phyloP scores from a whole-genome alignment of 257 asterid genomes.

The Primulina eburnea region DNA sequence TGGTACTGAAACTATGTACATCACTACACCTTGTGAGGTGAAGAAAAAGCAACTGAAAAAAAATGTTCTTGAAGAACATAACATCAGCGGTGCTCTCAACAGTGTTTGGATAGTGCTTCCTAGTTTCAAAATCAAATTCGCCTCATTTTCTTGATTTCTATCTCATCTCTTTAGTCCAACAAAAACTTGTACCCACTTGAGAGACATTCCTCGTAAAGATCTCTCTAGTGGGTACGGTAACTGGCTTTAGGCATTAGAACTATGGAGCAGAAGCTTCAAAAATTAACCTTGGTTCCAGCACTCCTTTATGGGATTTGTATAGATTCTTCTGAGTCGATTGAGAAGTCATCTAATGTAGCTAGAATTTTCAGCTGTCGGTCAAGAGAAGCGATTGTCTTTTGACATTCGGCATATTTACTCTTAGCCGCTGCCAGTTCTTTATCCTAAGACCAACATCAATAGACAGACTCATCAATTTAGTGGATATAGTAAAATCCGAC shows the following conservation, averaged over 20 bases:
- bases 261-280: neutral
- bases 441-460: conserved; percentile 41
- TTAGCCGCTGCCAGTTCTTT: conserved; percentile 71
- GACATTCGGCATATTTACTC: conserved; percentile 66
- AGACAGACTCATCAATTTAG: neutral
- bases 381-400: conserved; percentile 78
- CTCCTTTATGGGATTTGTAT: neutral
- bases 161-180: no score
- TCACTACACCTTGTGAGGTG: neutral
- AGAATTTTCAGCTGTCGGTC: conserved; percentile 73
- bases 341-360: conserved; percentile 59
- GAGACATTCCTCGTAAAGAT: neutral
- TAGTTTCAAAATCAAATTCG: neutral
- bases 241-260: neutral
- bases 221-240: neutral
- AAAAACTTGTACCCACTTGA: neutral
- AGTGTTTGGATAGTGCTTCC: neutral
- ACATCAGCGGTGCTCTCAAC: no score
- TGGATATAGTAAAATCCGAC: neutral
- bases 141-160: neutral
- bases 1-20: neutral
- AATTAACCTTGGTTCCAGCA: neutral
- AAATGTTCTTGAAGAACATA: no score
- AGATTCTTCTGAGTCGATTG: conserved; percentile 39
- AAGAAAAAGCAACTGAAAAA: neutral